These are phyloP conservation scores for Zygoascus flipseniorum DNA, from an alignment of 805 yeast genomes.

Conservation along the genomic window DNA sequence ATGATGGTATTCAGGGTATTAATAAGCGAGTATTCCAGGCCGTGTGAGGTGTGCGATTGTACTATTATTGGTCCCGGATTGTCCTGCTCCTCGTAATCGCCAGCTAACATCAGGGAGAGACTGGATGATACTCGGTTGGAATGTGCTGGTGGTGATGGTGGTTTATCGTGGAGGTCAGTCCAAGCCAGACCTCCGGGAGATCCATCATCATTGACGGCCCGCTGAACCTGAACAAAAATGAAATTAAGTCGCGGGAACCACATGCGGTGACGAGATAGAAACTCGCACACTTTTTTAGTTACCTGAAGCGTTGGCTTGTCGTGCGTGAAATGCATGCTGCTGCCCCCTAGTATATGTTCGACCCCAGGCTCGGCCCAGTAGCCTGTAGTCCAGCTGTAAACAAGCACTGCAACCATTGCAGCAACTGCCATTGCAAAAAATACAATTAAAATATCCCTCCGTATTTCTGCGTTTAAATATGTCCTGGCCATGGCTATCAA, in stretches of 20 bases:
- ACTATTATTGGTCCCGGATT: background rate
- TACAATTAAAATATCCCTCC: too few species aligned
- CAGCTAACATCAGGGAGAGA: background rate
- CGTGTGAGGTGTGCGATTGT: background rate
- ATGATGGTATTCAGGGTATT: background rate
- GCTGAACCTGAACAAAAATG: background rate
- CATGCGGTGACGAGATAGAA: background rate
- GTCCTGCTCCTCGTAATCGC: background rate
- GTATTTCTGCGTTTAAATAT: too few species aligned
- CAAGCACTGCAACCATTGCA: too few species aligned
- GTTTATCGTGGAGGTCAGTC: background rate
- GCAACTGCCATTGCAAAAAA: too few species aligned
- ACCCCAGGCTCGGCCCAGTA: background rate
- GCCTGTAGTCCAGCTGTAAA: too few species aligned
- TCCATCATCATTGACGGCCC: background rate
- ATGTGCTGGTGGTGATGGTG: too few species aligned
- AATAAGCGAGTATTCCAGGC: background rate
- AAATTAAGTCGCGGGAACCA: background rate
- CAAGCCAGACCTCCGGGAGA: background rate
- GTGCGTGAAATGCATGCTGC: background rate
- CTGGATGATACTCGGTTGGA: background rate
- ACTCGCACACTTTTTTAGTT: background rate
- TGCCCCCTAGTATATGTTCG: background rate
- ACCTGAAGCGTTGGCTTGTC: background rate
- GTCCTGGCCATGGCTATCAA: too few species aligned